Conservation (phyloP, 1,139 yeast species). For the Nadsonia commutata region DNA sequence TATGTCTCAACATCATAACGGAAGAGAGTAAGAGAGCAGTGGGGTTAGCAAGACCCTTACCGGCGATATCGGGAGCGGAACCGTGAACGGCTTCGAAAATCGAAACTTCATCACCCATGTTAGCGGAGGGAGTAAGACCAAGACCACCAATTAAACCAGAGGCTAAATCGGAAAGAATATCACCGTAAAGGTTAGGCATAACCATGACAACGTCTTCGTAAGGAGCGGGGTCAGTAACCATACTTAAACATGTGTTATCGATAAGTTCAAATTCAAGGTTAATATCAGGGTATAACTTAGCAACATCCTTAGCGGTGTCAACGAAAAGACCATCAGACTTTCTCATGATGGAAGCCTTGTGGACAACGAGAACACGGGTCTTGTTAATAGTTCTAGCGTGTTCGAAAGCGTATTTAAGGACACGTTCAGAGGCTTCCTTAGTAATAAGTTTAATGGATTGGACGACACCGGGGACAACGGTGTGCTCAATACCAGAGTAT, state of each 20-base stretch:
- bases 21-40: slow-evolving; percentile 92
- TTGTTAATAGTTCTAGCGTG: slow-evolving; percentile 82
- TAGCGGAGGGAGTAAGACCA: slow-evolving; percentile 97
- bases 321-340: slow-evolving; percentile 95
- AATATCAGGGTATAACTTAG: slow-evolving; percentile 84
- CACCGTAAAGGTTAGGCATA: slow-evolving; percentile 99
- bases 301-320: slow-evolving; percentile 77
- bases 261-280: slow-evolving; percentile 72
- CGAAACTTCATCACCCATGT: slow-evolving; percentile 96
- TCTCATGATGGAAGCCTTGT: slow-evolving; percentile 97
- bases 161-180: slow-evolving; percentile 87
- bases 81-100: slow-evolving; percentile 99
- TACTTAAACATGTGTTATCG: slow-evolving; percentile 86
- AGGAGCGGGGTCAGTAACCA: slow-evolving; percentile 77
- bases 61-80: slow-evolving; percentile 97
- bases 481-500: slow-evolving; percentile 97
- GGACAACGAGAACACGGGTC: slow-evolving; percentile 86
- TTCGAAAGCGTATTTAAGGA: slow-evolving; percentile 91
- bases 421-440: slow-evolving; percentile 90
- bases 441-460: slow-evolving; percentile 96
- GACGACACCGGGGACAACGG: slow-evolving; percentile 95
- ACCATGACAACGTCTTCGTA: slow-evolving; percentile 86
- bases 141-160: slow-evolving; percentile 97
- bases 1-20: slow-evolving; percentile 98
- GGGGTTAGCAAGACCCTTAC: slow-evolving; percentile 97